These are phyloP conservation scores for Pyrenula massariospora DNA, from an alignment of 495 filamentous ascomycete genomes.

Conservation along the genomic window DNA sequence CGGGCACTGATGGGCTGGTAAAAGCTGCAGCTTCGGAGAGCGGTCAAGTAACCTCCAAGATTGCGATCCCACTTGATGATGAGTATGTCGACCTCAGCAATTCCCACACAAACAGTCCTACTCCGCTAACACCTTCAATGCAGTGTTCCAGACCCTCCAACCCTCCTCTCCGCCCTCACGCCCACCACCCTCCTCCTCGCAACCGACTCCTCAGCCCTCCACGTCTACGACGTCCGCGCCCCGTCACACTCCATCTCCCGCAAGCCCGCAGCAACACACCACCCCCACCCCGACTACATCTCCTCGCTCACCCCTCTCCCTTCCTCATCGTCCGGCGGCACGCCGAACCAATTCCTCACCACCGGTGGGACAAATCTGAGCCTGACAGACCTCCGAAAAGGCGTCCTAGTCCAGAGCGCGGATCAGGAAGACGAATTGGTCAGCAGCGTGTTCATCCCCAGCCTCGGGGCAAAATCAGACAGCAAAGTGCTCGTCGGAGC, in stretches of 20 bases:
- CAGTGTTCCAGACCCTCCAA: conserved; percentile 48
- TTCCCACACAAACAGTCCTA: neutral
- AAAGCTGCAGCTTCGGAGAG: conserved; percentile 76
- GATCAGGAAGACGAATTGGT: conserved; percentile 90
- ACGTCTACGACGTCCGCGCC: conserved; percentile 80
- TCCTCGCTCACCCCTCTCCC: conserved; percentile 81
- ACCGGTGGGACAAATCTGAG: conserved; percentile 85
- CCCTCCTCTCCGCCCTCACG: conserved; percentile 66
- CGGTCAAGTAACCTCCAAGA: conserved; percentile 69
- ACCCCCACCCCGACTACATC: conserved; percentile 86
- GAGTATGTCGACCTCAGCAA: conserved; percentile 20
- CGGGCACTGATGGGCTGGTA: conserved; percentile 79
- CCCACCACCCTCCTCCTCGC: conserved; percentile 82
- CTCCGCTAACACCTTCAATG: neutral
- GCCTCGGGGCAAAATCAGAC: conserved; percentile 48
- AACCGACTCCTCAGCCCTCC: conserved; percentile 78
- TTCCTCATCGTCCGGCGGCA: conserved; percentile 53
- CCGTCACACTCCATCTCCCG: conserved; percentile 28
- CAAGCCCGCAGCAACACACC: conserved; percentile 64
- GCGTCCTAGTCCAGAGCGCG: conserved; percentile 74
- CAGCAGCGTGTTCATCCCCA: conserved; percentile 59
- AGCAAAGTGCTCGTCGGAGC: conserved; percentile 71
- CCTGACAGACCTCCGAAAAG: conserved; percentile 73
- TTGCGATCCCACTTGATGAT: conserved; percentile 30
- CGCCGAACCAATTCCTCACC: conserved; percentile 82